Percentiles rank a stretch among this genome's conserved stretches.
Conservation (phyloP, 345 rosid species). For the Nephelium lappaceum region DNA sequence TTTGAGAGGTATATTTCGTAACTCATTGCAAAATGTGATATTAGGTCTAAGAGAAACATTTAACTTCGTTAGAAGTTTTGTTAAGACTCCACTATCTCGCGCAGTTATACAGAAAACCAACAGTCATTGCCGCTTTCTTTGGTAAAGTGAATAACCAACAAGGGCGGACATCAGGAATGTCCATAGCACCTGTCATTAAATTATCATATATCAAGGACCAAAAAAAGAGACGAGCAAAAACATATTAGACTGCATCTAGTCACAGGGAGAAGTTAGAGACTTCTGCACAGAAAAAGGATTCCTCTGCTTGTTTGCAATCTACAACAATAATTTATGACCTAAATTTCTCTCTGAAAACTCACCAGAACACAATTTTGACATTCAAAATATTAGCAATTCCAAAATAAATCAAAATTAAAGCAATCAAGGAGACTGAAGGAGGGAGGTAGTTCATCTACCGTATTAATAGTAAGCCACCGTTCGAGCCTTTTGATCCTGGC, state of each 20-base stretch:
- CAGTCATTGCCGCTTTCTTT: constrained; percentile 65
- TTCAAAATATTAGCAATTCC: not conserved
- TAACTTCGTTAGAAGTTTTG: not conserved
- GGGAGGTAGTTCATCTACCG: constrained; percentile 45
- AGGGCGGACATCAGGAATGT: constrained; percentile 96
- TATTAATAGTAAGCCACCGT: constrained; percentile 90
- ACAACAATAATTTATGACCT: not conserved
- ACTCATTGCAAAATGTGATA: not conserved
- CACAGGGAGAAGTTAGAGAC: not conserved
- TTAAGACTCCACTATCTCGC: not conserved
- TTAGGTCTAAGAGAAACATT: not conserved
- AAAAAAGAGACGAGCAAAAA: not conserved
- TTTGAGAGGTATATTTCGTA: not conserved
- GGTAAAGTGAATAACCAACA: constrained; percentile 96
- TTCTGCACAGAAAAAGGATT: not conserved
- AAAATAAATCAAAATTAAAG: not conserved
- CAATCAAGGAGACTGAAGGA: not conserved
- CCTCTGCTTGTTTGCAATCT: not conserved
- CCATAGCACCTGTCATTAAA: constrained; percentile 74
- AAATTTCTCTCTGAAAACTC: not conserved
- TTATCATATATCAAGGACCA: not conserved
- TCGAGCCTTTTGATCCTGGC: constrained; percentile 84
- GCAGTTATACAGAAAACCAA: not conserved
- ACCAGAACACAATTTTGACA: too few relatives aligned
- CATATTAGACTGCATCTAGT: not conserved